phyloP scores from a whole-genome alignment of 768 basidiomycete species.

The Mycena filopes region DNA sequence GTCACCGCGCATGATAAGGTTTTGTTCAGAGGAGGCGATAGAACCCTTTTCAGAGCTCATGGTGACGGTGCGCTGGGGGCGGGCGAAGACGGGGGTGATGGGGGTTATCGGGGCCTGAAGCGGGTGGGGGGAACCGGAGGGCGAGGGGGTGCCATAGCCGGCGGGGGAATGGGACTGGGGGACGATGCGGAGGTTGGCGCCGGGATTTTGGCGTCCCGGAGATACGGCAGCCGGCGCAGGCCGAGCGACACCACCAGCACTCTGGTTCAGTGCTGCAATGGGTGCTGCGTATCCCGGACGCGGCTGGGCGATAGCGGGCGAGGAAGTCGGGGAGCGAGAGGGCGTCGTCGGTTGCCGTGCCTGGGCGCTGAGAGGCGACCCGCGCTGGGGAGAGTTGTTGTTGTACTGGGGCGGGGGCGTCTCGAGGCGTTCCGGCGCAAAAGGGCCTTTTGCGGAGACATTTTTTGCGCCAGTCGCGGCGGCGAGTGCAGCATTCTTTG shows the following conservation, averaged over 20 bases:
- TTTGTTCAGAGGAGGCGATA: slow-evolving; percentile 43
- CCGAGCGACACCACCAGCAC: slow-evolving; percentile 49
- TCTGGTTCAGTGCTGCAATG: slow-evolving; percentile 66
- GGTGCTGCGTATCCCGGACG: slow-evolving; percentile 80
- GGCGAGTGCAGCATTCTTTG: slow-evolving; percentile 52
- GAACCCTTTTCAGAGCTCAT: slow-evolving; percentile 34
- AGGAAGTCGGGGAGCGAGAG: slow-evolving; percentile 40
- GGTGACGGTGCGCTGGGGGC: slow-evolving; percentile 59
- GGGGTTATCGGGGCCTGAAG: slow-evolving; percentile 82
- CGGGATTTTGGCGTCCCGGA: slow-evolving; percentile 39
- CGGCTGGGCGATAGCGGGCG: slow-evolving; percentile 71
- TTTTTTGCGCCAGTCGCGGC: slow-evolving; percentile 43
- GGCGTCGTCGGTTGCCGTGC: slow-evolving; percentile 17
- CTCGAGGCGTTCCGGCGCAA: slow-evolving; percentile 26
- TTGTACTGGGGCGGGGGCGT: slow-evolving; percentile 30
- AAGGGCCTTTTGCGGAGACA: slow-evolving; percentile 20
- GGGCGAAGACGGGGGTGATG: slow-evolving; percentile 80
- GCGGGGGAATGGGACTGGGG: slow-evolving; percentile 41
- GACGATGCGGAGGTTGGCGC: slow-evolving; percentile 33
- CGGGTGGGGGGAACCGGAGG: slow-evolving; percentile 72
- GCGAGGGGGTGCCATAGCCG: slow-evolving; percentile 40
- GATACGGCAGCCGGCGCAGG: slow-evolving; percentile 55
- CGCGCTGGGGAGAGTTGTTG: slow-evolving; percentile 14
- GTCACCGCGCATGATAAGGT: slow-evolving; percentile 73
- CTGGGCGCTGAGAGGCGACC: slow-evolving; percentile 12